Base-by-base conservation (phyloP, 805 yeast species). In the Wickerhamia fluorescens region DNA sequence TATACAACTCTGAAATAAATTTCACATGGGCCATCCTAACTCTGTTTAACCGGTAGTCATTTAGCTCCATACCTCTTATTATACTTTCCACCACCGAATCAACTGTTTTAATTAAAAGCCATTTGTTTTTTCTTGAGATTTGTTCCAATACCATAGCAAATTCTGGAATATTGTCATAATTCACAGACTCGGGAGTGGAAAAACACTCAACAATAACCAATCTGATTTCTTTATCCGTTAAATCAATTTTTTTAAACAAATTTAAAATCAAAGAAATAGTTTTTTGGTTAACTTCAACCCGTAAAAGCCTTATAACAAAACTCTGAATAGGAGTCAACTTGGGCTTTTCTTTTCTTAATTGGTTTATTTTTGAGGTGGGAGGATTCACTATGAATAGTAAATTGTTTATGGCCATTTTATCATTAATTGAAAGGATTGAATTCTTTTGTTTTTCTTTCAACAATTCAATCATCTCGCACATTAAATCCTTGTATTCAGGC, bases 31-130 rank as follows among this genome's bases (percentile, higher is more conserved):
- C 66, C 34, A 82, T 50, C 33, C 94, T 58, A 9, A 56, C 55
- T 46, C 87, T 67, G 41, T 78, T 79, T 28, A 56, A 50, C 31
- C 73, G 61, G 44, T 71, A 79, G 40, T 74, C 73, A 37, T 77
- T 73, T 4, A 61, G 40, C 44, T 86, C 95, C 35, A 86, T 53
- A 0, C 86, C 92, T 15, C 75, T 44, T 7, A 67, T 61, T 10
- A 82, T 63, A n/a, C 65, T 61, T 44, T 87, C 95, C 10, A 81
- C 39, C 2, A 79, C 30, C 10, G 69, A 58, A 49, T 88, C 95
- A 28, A 84, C 53, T 2, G 75, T 68, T 14, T 45, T 44, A 3
- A 68, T 51, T 8, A 58, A 53, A 31, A 80, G 58, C 10, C 55
- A 45, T 11, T 61, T 56, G 29, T 68, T 57, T 14, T 56, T 49